These are phyloP conservation scores for Lecanoromycetidae sp. DNA, from an alignment of 2,329 filamentous ascomycete genomes.

Conservation along the genomic window DNA sequence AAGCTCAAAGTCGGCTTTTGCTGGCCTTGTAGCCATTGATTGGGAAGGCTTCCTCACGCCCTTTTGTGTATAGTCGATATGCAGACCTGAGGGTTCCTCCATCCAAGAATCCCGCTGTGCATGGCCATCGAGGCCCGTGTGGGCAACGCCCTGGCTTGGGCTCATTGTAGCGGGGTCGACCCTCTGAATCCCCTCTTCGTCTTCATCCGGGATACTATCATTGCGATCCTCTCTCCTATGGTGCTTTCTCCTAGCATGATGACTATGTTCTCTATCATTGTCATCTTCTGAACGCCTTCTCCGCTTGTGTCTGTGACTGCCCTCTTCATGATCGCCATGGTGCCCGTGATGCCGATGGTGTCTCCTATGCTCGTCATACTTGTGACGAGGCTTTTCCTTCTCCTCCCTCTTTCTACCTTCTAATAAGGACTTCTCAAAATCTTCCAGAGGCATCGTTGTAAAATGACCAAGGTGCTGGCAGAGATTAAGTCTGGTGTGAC, in stretches of 20 bases:
- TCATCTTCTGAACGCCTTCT: slow-evolving; percentile 21
- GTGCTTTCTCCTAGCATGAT: neutral
- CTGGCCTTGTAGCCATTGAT: slow-evolving; percentile 30
- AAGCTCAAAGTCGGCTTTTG: slow-evolving; percentile 50
- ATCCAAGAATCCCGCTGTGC: slow-evolving; percentile 82
- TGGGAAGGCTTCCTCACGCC: slow-evolving; percentile 41
- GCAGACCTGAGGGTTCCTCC: slow-evolving; percentile 69
- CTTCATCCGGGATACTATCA: slow-evolving; percentile 23
- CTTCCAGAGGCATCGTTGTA: slow-evolving; percentile 46
- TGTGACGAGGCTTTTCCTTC: slow-evolving; percentile 34
- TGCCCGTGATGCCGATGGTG: slow-evolving; percentile 28
- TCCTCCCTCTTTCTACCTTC: slow-evolving; percentile 48
- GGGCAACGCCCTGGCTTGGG: slow-evolving; percentile 18
- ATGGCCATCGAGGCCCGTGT: slow-evolving; percentile 24
- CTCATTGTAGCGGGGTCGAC: slow-evolving; percentile 32
- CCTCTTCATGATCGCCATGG: slow-evolving; percentile 29
- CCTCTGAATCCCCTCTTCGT: too few relatives aligned
- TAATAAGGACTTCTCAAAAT: slow-evolving; percentile 68
- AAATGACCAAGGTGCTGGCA: neutral
- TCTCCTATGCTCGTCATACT: slow-evolving; percentile 37
- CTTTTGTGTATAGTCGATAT: slow-evolving; percentile 70
- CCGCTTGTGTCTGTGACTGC: slow-evolving; percentile 18
- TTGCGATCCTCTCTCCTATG: neutral
- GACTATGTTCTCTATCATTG: neutral
- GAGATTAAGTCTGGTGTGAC: slow-evolving; percentile 16